Base-by-base conservation (phyloP, 2,329 filamentous ascomycete genomes). In the Ophiognomonia clavigignenti-juglandacearum region DNA sequence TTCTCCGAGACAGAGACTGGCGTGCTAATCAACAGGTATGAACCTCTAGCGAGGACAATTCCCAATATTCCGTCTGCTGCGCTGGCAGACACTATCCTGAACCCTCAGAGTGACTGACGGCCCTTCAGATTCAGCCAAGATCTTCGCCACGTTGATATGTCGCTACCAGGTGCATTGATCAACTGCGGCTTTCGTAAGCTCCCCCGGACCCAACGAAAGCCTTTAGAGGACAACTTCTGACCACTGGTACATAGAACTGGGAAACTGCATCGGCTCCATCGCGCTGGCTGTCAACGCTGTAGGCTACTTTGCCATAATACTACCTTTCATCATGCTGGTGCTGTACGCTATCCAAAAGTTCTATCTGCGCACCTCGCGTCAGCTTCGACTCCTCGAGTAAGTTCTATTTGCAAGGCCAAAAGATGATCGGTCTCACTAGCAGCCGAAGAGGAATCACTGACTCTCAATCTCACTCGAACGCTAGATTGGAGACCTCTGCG, bases 301-400 rank as follows among this genome's bases (percentile, higher is more conserved):
- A 8, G 22, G 36, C 3, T 53, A 49, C 29, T 34, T 55, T 4
- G 54, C 41, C n/a, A 63, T 71, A n/a, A 64, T 65, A 0, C 71
- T 80, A 41, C 77, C 76, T 0, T 57, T 73, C 2, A 56, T 78
- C 2, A 48, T 72, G n/a, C 57, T 59, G 0, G 53, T 69, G 2
- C 51, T 78, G 2, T 79, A 72, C 48, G 44, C 66, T 3, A 59
- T 81, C 0, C 77, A 80, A 51, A 72, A 67, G 40, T 66, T 75
- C 43, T 82, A 82, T 53, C 65, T 82, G 2, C 67, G 74, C 0
- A 82, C 78, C 0, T 81, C 77, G 1, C 64, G 78, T 0, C 78
- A 82, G 55, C 54, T 83, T 3, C 70, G 79, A 44, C 67, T 78
- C 14, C 59, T 83, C 6, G 78, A 82, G 18, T 44, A 73, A 72